These are phyloP conservation scores for Nicotiana obtusifolia DNA, from an alignment of 257 asterid species.

Conservation along the genomic window DNA sequence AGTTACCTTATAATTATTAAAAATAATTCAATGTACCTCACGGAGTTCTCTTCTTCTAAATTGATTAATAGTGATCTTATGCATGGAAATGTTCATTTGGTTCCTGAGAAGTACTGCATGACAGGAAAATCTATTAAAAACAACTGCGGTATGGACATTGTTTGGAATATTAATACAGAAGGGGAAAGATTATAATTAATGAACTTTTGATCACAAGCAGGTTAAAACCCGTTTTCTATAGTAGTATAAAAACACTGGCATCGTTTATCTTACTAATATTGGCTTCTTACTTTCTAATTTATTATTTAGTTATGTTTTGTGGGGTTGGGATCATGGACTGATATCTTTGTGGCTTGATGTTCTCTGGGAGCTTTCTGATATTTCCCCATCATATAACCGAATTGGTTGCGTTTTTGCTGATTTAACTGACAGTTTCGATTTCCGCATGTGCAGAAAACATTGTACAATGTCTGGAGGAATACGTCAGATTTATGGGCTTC, in stretches of 20 bases:
- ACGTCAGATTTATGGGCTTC: slow-evolving; percentile 43
- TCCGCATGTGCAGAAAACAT: slow-evolving; percentile 45
- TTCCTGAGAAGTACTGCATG: not conserved
- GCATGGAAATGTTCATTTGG: not conserved
- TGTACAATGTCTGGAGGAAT: slow-evolving; percentile 54
- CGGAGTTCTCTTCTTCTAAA: not conserved
- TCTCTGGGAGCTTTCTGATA: not conserved
- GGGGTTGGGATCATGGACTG: not conserved
- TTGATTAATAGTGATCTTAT: not conserved
- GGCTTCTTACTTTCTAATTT: not conserved
- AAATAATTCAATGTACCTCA: not conserved
- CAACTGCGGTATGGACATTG: not conserved
- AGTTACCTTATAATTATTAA: not conserved
- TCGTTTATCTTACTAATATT: not conserved
- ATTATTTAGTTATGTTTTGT: not conserved
- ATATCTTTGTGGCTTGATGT: not conserved
- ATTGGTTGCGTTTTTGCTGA: not conserved
- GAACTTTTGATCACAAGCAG: not conserved
- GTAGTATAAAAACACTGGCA: not conserved
- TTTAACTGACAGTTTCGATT: not conserved
- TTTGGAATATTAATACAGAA: not conserved
- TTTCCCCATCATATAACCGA: not conserved
- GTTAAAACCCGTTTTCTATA: not conserved
- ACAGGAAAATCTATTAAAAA: not conserved
- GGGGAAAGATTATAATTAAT: not conserved